Conservation (phyloP, 2,329 filamentous ascomycete species). For the Fusarium abutilonis region DNA sequence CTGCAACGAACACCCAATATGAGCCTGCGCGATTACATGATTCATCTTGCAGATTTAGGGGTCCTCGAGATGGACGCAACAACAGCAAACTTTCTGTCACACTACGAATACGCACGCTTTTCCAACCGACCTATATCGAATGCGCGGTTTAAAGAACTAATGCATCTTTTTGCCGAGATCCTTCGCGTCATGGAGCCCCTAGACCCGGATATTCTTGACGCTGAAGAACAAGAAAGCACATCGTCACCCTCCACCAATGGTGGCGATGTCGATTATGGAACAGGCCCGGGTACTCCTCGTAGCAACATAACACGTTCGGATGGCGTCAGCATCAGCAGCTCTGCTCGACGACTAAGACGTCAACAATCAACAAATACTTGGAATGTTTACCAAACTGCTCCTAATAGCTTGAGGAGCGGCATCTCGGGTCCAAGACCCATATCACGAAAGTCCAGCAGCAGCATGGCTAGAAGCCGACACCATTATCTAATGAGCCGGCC, state of each 20-base stretch:
- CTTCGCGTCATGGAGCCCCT: slow-evolving; percentile 78
- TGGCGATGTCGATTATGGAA: slow-evolving; percentile 57
- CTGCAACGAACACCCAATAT: slow-evolving; percentile 76
- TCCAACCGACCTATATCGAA: slow-evolving; percentile 75
- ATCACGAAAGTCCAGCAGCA: slow-evolving; percentile 52
- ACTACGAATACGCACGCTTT: slow-evolving; percentile 89
- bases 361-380: slow-evolving; percentile 57
- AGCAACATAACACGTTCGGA: slow-evolving; percentile 46
- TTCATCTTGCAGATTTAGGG: slow-evolving; percentile 72
- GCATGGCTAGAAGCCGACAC: slow-evolving; percentile 56
- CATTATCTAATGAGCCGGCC: slow-evolving; percentile 53
- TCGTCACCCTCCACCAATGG: slow-evolving; percentile 54
- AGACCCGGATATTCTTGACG: slow-evolving; percentile 62
- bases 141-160: slow-evolving; percentile 76
- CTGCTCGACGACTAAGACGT: slow-evolving; percentile 48
- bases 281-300: slow-evolving; percentile 54
- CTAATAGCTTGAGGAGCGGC: slow-evolving; percentile 62
- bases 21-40: slow-evolving; percentile 82
- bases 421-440: slow-evolving; percentile 46
- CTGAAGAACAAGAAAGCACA: slow-evolving; percentile 41
- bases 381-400: slow-evolving; percentile 61
- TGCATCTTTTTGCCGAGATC: slow-evolving; percentile 85
- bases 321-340: slow-evolving; percentile 48
- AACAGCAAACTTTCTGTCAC: slow-evolving; percentile 72
- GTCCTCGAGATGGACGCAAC: slow-evolving; percentile 61